Evolutionary conservation across 2,329 filamentous ascomycete genomes (phyloP).

Genomic region (Raffaelea arxii): DNA sequence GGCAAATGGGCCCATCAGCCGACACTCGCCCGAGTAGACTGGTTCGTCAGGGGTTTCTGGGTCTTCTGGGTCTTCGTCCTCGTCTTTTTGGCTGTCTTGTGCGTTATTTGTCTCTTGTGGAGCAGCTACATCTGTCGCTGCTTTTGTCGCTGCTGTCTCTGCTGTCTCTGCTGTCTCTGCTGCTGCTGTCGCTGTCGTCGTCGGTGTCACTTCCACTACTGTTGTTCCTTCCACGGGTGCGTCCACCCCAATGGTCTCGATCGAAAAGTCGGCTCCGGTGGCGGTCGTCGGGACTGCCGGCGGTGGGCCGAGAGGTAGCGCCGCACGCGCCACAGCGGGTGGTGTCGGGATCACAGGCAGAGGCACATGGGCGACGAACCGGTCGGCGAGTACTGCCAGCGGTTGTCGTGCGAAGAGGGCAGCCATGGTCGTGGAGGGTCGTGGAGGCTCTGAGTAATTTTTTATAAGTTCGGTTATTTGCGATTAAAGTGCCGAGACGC

Average conservation of each 20-base stretch:
- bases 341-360: too few relatives aligned
- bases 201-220: neutral
- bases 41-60: too few relatives aligned
- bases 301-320: neutral
- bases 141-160: neutral
- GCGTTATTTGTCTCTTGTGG: too few relatives aligned
- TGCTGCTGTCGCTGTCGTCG: neutral
- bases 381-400: neutral
- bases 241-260: neutral
- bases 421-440: neutral
- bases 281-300: neutral
- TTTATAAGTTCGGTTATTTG: too few relatives aligned
- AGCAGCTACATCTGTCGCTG: neutral
- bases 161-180: neutral
- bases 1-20: constrained; percentile 81
- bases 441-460: too few relatives aligned
- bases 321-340: neutral
- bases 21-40: constrained; percentile 61
- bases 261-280: neutral
- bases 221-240: neutral
- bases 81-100: neutral
- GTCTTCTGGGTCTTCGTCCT: neutral
- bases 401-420: constrained; percentile 4
- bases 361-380: neutral
- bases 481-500: too few relatives aligned